Evolutionary conservation across 2,329 filamentous ascomycete genomes (phyloP).

Genomic region (Lizonia empirigonia): DNA sequence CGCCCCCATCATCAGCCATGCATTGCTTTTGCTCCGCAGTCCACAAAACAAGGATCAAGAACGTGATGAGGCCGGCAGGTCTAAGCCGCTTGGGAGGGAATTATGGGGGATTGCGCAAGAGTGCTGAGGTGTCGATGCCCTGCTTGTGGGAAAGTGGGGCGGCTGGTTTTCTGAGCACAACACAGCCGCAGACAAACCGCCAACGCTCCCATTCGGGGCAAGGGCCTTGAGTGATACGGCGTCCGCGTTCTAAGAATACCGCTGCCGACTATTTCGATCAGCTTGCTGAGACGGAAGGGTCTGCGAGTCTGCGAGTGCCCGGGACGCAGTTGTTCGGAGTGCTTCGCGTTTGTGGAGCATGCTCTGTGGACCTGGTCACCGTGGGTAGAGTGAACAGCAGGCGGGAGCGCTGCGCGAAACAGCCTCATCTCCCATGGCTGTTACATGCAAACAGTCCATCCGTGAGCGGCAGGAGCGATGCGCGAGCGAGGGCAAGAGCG

Average conservation of each 20-base stretch:
- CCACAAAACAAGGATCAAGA: slow-evolving; percentile 8
- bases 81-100: slow-evolving; percentile 10
- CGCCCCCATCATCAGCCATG: slow-evolving; percentile 13
- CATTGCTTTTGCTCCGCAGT: slow-evolving; percentile 5
- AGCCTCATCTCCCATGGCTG: slow-evolving; percentile 16
- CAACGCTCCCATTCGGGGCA: slow-evolving; percentile 27
- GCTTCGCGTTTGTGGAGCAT: slow-evolving; percentile 1
- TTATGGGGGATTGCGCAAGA: slow-evolving; percentile 21
- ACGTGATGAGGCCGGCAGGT: slow-evolving; percentile 3
- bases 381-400: neutral
- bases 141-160: slow-evolving; percentile 30
- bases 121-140: slow-evolving; percentile 26
- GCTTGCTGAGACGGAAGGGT: slow-evolving; percentile 19
- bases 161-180: slow-evolving; percentile 36
- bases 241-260: slow-evolving; percentile 46
- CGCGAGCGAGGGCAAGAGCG: slow-evolving; percentile 19
- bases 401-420: slow-evolving; percentile 8
- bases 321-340: slow-evolving; percentile 3
- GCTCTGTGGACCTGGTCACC: neutral
- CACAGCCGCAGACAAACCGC: slow-evolving; percentile 45
- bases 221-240: slow-evolving; percentile 35
- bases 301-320: slow-evolving; percentile 18
- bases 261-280: slow-evolving; percentile 18
- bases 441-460: slow-evolving; percentile 27
- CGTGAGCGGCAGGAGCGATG: slow-evolving; percentile 22